Conservation (phyloP, 306 rosid species). For the Cicer cuneatum region DNA sequence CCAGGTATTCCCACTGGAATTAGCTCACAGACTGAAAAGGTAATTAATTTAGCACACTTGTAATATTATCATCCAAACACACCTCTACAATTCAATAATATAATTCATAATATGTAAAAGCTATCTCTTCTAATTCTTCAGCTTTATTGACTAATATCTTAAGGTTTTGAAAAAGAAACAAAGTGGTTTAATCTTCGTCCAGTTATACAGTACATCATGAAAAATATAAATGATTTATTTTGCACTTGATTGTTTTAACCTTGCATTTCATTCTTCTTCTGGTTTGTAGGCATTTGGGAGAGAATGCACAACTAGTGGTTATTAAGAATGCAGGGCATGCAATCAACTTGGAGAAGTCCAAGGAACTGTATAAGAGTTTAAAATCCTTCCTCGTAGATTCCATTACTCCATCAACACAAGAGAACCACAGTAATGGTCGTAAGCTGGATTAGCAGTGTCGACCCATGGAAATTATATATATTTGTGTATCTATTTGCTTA, state of each 20-base stretch:
- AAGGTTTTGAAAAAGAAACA: conserved; percentile 1
- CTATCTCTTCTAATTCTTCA: background rate
- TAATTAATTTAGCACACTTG: conserved; percentile 19
- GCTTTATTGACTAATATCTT: background rate
- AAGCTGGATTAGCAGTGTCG: conserved; percentile 56
- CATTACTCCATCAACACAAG: conserved; percentile 44
- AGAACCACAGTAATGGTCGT: conserved; percentile 52
- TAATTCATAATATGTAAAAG: background rate
- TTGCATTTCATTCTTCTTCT: background rate
- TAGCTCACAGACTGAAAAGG: conserved; percentile 83
- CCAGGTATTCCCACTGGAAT: conserved; percentile 78
- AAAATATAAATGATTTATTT: conserved; percentile 1
- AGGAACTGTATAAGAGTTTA: conserved; percentile 61
- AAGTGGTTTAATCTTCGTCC: background rate
- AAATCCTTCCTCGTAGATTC: conserved; percentile 67
- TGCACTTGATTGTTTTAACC: background rate
- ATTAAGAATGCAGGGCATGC: conserved; percentile 92
- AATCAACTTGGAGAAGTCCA: conserved; percentile 75
- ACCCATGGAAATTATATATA: conserved; percentile 17
- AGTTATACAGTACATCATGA: background rate
- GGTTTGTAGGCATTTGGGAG: conserved; percentile 71
- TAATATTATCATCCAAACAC: conserved; percentile 8
- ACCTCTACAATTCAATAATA: background rate
- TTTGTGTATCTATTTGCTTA: conserved; percentile 18
- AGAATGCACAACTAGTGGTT: conserved; percentile 64